phyloP scores from a whole-genome alignment of 2,329 filamentous ascomycete species.

The Blumeriella jaapii region DNA sequence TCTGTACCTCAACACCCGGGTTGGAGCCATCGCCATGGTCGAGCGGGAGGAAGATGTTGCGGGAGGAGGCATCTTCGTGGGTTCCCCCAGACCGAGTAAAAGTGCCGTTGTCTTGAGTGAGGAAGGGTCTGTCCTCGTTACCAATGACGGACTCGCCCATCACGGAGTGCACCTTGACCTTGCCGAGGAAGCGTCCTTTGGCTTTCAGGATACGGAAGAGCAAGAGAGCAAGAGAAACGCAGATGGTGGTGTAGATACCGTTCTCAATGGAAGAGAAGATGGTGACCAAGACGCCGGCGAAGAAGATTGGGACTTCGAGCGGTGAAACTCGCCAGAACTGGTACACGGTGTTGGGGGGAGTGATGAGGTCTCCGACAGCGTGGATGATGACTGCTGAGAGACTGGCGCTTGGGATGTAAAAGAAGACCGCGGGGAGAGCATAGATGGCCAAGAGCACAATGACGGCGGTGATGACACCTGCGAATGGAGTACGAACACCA shows the following conservation, averaged over 20 bases:
- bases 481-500: slow-evolving; percentile 82
- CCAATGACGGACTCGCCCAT: slow-evolving; percentile 64
- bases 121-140: slow-evolving; percentile 37
- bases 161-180: slow-evolving; percentile 73
- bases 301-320: slow-evolving; percentile 83
- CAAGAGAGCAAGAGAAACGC: slow-evolving; percentile 63
- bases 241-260: slow-evolving; percentile 82
- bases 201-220: slow-evolving; percentile 77
- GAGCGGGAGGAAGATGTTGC: slow-evolving; percentile 80
- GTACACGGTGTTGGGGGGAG: slow-evolving; percentile 80
- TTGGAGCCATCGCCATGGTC: slow-evolving; percentile 86
- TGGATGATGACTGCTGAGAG: slow-evolving; percentile 90
- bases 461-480: slow-evolving; percentile 75
- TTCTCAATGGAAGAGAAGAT: slow-evolving; percentile 83
- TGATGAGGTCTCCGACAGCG: slow-evolving; percentile 86
- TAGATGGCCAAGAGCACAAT: slow-evolving; percentile 87
- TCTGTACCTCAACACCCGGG: slow-evolving; percentile 65
- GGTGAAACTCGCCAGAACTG: slow-evolving; percentile 93
- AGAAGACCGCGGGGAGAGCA: slow-evolving; percentile 78
- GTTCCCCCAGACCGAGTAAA: slow-evolving; percentile 22
- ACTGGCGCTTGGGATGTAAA: slow-evolving; percentile 75
- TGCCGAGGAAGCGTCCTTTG: slow-evolving; percentile 72
- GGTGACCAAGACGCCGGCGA: slow-evolving; percentile 81
- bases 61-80: slow-evolving; percentile 36
- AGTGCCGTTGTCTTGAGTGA: slow-evolving; percentile 41